Evolutionary conservation across 768 basidiomycete genomes (phyloP).

Genomic region (Kwoniella bestiolae): DNA sequence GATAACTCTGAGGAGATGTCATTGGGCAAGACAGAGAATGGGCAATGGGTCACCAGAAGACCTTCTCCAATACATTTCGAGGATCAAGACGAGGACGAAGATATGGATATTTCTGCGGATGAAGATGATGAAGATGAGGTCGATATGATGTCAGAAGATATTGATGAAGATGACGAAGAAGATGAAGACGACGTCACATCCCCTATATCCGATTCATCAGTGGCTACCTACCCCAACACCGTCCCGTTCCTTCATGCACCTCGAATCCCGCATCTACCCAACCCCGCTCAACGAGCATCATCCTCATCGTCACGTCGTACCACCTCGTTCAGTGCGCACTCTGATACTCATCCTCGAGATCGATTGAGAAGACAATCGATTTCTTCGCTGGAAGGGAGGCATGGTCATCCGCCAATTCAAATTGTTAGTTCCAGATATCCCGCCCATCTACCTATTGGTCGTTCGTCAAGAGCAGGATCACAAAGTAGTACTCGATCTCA

Average conservation of each 20-base stretch:
- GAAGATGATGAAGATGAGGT: constrained; percentile 22
- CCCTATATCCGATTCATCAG: constrained; percentile 24
- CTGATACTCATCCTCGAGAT: not conserved
- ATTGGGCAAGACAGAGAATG: constrained; percentile 4
- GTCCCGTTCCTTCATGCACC: constrained; percentile 49
- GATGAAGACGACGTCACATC: constrained; percentile 7
- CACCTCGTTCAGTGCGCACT: constrained; percentile 20
- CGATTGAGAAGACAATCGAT: constrained; percentile 17
- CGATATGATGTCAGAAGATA: constrained; percentile 19
- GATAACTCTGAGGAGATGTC: not conserved
- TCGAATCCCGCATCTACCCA: constrained; percentile 36
- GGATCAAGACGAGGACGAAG: not conserved
- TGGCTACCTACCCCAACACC: constrained; percentile 54
- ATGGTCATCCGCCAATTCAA: constrained; percentile 22
- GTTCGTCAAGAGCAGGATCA: constrained; percentile 10
- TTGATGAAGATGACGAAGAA: constrained; percentile 12
- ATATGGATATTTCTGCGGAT: not conserved
- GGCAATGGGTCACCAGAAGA: constrained; percentile 16
- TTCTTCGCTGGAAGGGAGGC: constrained; percentile 5
- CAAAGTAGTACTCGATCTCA: constrained; percentile 9
- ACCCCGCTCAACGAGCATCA: constrained; percentile 6
- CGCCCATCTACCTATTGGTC: not conserved
- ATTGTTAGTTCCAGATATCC: constrained; percentile 26
- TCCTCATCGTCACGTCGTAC: constrained; percentile 13
- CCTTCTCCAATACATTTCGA: not conserved